A percentile compares a stretch with the other conserved stretches of the same genome.
phyloP scores from a whole-genome alignment of 805 yeast species.

The Starmerella lactis-condensi region DNA sequence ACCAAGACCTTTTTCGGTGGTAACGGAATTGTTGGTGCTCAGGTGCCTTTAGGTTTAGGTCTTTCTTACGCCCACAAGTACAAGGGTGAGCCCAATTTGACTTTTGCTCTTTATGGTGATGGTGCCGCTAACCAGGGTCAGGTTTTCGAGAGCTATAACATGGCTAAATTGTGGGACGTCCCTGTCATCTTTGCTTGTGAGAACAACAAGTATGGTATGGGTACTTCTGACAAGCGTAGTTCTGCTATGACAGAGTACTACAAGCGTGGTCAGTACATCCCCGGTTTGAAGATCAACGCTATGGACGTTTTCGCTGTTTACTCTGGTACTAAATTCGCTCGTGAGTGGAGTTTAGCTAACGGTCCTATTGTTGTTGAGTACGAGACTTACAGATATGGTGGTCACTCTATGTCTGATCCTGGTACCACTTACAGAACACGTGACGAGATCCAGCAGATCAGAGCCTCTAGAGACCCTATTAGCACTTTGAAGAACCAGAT shows the following conservation, averaged over 20 bases:
- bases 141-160: constrained; percentile 91
- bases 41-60: constrained; percentile 96
- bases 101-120: constrained; percentile 88
- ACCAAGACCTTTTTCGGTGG: constrained; percentile 95
- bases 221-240: constrained; percentile 92
- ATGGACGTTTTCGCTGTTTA: constrained; percentile 92
- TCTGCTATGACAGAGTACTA: constrained; percentile 92
- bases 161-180: constrained; percentile 97
- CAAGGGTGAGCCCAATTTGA: constrained; percentile 43
- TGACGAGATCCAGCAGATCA: constrained; percentile 98
- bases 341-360: constrained; percentile 80
- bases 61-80: constrained; percentile 97
- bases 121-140: constrained; percentile 99
- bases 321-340: constrained; percentile 92
- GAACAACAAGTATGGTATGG: constrained; percentile 99
- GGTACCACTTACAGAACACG: constrained; percentile 99
- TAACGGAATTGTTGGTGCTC: constrained; percentile 99
- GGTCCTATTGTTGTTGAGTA: constrained; percentile 93
- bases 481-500: constrained; percentile 83
- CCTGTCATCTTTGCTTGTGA: constrained; percentile 93
- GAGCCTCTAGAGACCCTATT: constrained; percentile 95
- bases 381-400: constrained; percentile 98
- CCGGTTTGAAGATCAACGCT: constrained; percentile 96
- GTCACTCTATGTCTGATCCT: constrained; percentile 99
- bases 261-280: constrained; percentile 98